phyloP scores from a whole-genome alignment of 352 stramenopile species.

The Phytophthora vignae region DNA sequence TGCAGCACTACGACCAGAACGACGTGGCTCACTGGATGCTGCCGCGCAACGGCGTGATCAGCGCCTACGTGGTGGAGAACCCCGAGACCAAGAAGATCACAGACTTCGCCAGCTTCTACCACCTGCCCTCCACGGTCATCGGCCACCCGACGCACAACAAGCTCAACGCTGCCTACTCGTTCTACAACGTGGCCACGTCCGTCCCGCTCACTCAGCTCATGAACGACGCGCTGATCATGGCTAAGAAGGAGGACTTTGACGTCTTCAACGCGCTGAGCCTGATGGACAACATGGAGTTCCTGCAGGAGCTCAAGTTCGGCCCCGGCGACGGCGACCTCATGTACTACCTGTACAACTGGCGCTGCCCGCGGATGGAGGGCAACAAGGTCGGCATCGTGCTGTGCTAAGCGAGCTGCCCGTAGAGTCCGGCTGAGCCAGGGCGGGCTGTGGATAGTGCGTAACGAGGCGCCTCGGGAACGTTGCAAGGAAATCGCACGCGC shows the following conservation, averaged over 20 bases:
- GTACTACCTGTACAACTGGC: conserved; percentile 88
- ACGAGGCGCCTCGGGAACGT: not conserved
- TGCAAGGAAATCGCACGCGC: conserved; percentile 18
- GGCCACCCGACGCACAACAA: conserved; percentile 95
- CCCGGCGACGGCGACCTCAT: conserved; percentile 66
- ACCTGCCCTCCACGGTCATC: conserved; percentile 97
- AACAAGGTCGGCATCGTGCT: conserved; percentile 57
- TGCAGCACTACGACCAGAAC: conserved; percentile 90
- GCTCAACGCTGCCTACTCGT: conserved; percentile 98
- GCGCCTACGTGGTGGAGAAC: conserved; percentile 93
- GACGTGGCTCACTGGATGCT: conserved; percentile 99
- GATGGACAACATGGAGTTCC: conserved; percentile 76
- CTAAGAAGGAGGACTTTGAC: conserved; percentile 67
- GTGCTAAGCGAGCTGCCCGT: conserved; percentile 33
- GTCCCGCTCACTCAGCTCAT: conserved; percentile 59
- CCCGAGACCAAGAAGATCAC: conserved; percentile 85
- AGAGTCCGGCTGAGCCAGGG: not conserved
- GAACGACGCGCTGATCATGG: conserved; percentile 66
- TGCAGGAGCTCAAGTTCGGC: conserved; percentile 57
- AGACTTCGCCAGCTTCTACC: conserved; percentile 98
- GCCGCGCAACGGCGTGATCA: conserved; percentile 95
- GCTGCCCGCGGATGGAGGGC: conserved; percentile 63
- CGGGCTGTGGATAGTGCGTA: conserved; percentile 8
- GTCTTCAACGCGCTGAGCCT: conserved; percentile 79
- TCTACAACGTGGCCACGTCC: conserved; percentile 95